phyloP scores from a whole-genome alignment of 768 basidiomycete genomes.

The Pleurotus citrinopileatus region DNA sequence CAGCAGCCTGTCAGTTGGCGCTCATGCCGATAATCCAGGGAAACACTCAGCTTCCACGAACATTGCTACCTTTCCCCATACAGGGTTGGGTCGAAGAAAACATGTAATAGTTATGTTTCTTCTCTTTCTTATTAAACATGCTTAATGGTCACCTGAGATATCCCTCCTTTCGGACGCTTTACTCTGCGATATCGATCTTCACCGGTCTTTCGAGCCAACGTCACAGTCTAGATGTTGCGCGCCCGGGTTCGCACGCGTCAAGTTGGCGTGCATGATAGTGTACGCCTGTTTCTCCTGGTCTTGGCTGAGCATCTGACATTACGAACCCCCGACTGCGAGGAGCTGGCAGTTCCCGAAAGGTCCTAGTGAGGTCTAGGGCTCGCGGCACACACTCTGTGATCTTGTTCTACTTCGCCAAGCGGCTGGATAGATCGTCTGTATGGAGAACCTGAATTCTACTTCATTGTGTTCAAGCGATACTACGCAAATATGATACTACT shows the following conservation, averaged over 20 bases:
- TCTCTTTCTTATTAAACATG: neutral
- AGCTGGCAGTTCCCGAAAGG: constrained; percentile 7
- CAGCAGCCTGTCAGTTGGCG: neutral
- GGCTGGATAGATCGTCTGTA: too few species aligned
- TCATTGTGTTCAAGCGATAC: too few species aligned
- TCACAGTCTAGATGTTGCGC: neutral
- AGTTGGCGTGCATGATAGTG: constrained; percentile 8
- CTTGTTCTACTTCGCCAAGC: too few species aligned
- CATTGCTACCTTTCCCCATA: too few species aligned
- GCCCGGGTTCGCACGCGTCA: neutral
- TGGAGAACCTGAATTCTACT: too few species aligned
- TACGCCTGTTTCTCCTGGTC: neutral
- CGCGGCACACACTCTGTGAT: neutral
- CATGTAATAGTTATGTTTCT: neutral
- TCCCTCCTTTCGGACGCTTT: neutral
- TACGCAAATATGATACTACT: too few species aligned
- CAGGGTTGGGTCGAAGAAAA: neutral
- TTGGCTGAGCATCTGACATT: constrained; percentile 8
- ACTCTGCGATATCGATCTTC: constrained; percentile 2
- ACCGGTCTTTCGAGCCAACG: neutral
- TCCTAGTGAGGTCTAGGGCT: neutral
- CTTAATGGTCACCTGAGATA: constrained; percentile 4
- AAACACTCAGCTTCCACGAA: too few species aligned
- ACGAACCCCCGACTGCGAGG: neutral
- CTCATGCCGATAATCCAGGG: too few species aligned